phyloP scores from a whole-genome alignment of 805 yeast genomes.

The Candida xiaguanensis region DNA sequence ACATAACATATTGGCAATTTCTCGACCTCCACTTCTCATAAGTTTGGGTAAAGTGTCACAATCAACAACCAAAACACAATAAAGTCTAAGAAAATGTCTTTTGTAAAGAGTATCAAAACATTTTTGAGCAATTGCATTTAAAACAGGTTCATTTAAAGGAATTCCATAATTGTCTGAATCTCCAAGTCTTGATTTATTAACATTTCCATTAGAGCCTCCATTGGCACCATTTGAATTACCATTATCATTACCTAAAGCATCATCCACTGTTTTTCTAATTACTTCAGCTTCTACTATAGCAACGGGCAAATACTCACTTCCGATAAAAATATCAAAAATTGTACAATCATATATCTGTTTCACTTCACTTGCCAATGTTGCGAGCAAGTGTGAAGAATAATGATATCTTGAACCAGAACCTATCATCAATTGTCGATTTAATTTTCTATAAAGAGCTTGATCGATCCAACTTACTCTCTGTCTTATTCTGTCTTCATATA shows the following conservation, averaged over 20 bases:
- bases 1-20: slow-evolving; percentile 87
- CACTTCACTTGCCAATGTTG: slow-evolving; percentile 77
- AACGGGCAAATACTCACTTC: slow-evolving; percentile 78
- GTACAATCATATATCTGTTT: slow-evolving; percentile 85
- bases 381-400: slow-evolving; percentile 83
- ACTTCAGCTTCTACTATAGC: slow-evolving; percentile 75
- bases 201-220: slow-evolving; percentile 16
- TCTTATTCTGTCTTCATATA: slow-evolving; percentile 86
- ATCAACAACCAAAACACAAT: slow-evolving; percentile 77
- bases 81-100: slow-evolving; percentile 69
- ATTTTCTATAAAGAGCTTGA: slow-evolving; percentile 33
- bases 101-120: slow-evolving; percentile 41
- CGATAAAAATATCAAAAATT: slow-evolving; percentile 79
- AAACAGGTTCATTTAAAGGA: slow-evolving; percentile 40
- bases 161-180: slow-evolving; percentile 27
- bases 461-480: slow-evolving; percentile 71
- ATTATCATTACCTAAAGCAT: slow-evolving; percentile 13
- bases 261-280: slow-evolving; percentile 33
- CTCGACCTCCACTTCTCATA: slow-evolving; percentile 78
- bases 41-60: slow-evolving; percentile 83
- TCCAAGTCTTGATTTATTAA: slow-evolving; percentile 11
- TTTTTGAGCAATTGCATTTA: slow-evolving; percentile 41
- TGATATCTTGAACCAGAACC: slow-evolving; percentile 56
- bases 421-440: slow-evolving; percentile 28
- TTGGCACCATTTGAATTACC: slow-evolving; percentile 7